Evolutionary conservation across 768 basidiomycete species (phyloP).

Genomic region (Obba rivulosa): DNA sequence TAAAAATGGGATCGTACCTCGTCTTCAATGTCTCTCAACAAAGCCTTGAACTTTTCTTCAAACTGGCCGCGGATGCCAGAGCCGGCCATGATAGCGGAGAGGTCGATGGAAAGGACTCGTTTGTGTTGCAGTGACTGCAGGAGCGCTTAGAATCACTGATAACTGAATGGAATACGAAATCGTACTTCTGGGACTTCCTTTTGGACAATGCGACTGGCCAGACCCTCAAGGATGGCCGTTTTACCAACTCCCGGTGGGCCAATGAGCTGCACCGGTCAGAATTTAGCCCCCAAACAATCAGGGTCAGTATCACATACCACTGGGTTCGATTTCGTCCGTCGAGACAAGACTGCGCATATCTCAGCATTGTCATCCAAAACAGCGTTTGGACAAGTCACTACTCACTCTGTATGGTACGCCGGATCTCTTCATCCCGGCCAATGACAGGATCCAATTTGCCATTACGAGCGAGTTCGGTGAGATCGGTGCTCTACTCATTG

Average conservation of each 20-base stretch:
- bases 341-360: constrained; percentile 57
- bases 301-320: constrained; percentile 47
- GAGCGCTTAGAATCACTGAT: background rate
- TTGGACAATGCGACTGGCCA: constrained; percentile 81
- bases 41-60: constrained; percentile 88
- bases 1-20: constrained; percentile 40
- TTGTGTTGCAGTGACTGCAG: constrained; percentile 77
- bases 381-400: background rate
- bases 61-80: constrained; percentile 91
- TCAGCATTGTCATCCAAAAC: constrained; percentile 1
- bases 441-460: constrained; percentile 91
- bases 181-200: constrained; percentile 88
- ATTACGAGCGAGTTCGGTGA: constrained; percentile 76
- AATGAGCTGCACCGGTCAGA: constrained; percentile 52
- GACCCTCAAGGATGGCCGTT: constrained; percentile 86
- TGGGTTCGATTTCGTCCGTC: constrained; percentile 89
- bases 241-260: constrained; percentile 91
- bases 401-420: constrained; percentile 86
- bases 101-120: constrained; percentile 82
- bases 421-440: constrained; percentile 87
- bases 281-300: background rate
- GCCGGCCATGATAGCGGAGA: constrained; percentile 80
- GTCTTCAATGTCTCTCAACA: constrained; percentile 86
- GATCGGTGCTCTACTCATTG: constrained; percentile 59
- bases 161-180: background rate